A percentile compares a stretch with the other conserved stretches of the same genome.
Evolutionary conservation across 2,329 filamentous ascomycete species (phyloP).

Genomic region (Fusarium nodosum): DNA sequence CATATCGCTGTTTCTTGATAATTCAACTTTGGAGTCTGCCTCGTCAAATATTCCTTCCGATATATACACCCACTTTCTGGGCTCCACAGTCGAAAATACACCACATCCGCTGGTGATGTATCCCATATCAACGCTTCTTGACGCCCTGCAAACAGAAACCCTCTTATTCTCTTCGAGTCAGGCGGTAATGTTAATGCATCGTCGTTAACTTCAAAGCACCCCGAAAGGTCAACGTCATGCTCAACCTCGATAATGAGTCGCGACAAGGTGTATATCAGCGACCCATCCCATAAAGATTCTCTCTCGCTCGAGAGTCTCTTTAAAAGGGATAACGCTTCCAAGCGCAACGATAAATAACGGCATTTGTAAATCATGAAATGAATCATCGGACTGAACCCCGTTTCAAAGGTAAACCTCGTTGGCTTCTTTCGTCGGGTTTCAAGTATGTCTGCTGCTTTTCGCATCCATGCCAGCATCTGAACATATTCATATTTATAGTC

Average conservation of each 20-base stretch:
- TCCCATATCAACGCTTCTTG: slow-evolving; percentile 2
- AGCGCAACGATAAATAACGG: slow-evolving; percentile 54
- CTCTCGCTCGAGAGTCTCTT: slow-evolving; percentile 48
- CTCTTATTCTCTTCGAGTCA: slow-evolving; percentile 40
- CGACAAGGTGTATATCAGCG: slow-evolving; percentile 51
- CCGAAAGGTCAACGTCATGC: slow-evolving; percentile 52
- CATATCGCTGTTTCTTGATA: background rate
- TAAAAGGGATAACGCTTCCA: slow-evolving; percentile 54
- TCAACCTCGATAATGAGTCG: slow-evolving; percentile 57
- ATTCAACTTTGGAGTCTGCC: background rate
- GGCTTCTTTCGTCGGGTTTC: background rate
- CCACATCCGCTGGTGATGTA: background rate
- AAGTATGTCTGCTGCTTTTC: slow-evolving; percentile 22
- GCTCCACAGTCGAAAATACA: background rate
- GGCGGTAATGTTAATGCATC: slow-evolving; percentile 23
- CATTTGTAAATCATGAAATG: slow-evolving; percentile 58
- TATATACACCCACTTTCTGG: background rate
- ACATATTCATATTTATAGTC: slow-evolving; percentile 49
- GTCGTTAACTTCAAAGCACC: slow-evolving; percentile 15
- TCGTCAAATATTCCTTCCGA: background rate
- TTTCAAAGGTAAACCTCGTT: slow-evolving; percentile 58
- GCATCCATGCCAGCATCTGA: slow-evolving; percentile 50
- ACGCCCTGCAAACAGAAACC: slow-evolving; percentile 13
- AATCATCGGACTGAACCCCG: slow-evolving; percentile 57
- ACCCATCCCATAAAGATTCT: slow-evolving; percentile 57